Conservation (phyloP, 164 flowering plant species). For the Brasenia schreberi region DNA sequence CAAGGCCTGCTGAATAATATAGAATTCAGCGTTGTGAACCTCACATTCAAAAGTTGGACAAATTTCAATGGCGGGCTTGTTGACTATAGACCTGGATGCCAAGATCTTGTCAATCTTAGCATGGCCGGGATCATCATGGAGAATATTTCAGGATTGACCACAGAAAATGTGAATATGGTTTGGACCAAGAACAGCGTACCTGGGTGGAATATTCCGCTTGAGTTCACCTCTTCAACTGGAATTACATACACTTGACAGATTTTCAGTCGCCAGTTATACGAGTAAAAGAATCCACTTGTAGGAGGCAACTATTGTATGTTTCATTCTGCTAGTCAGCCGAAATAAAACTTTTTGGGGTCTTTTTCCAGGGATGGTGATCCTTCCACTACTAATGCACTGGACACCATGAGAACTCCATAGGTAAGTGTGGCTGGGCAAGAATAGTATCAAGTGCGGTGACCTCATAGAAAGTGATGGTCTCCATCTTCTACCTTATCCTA, state of each 20-base stretch:
- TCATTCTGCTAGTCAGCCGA: no score
- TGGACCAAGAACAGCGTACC: constrained; percentile 32
- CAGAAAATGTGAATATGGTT: constrained; percentile 63
- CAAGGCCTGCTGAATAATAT: constrained; percentile 45
- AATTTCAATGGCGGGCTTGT: constrained; percentile 47
- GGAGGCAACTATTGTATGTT: no score
- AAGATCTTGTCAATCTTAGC: constrained; percentile 73
- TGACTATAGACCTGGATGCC: constrained; percentile 90
- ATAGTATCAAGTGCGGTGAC: no score
- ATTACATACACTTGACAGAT: constrained; percentile 46
- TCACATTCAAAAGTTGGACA: constrained; percentile 76
- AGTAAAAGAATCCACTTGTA: no score
- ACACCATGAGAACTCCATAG: no score
- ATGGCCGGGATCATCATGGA: constrained; percentile 86
- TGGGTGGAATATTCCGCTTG: constrained; percentile 71
- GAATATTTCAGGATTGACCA: constrained; percentile 52
- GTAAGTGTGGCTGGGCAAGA: no score
- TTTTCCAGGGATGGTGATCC: no score
- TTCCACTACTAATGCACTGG: no score
- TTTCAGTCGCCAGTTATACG: constrained; percentile 30
- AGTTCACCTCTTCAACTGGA: constrained; percentile 70
- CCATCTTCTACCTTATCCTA: no score
- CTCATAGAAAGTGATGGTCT: no score
- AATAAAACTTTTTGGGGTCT: no score
- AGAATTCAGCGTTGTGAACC: constrained; percentile 46